Base-by-base conservation (phyloP, 2,329 filamentous ascomycete genomes). In the Phialophora expanda region DNA sequence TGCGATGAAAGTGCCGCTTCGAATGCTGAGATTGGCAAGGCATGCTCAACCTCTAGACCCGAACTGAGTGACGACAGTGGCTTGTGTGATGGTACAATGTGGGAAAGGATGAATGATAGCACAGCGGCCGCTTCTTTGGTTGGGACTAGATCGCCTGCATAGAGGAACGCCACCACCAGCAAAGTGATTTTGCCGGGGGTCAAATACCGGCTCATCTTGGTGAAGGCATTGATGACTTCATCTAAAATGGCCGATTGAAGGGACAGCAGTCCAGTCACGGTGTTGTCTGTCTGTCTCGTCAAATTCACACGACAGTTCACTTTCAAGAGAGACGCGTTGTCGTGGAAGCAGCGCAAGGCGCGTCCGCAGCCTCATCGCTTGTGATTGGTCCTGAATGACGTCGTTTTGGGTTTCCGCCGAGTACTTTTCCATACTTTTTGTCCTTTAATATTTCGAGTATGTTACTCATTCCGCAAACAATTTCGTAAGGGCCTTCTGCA, bases 171-270 rank as follows among this genome's bases (percentile, higher is more conserved):
- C 61, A 99, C 85, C 62, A 88, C 87, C 62, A 98, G 85, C 26
- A 97, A 84, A 74, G 90, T 89, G 71, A 98, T 86, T 76, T 95
- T 96, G 71, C 92, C 89, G 12, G 94, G 91, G n/a, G 91, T 96
- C 54, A 98, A 84, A 77, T 90, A 96, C 64, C 90, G 90, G 73
- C 89, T 86, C 89, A 94, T 96, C 6, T 57, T 66, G 56, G 17
- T 44, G 22, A 22, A 26, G 48, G 20, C 22, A 51, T n/a, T 44
- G 14, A 5, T n/a, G 38, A 44, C 38, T n/a, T 44, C 48, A 26
- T 12, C 22, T 20, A 2, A 9, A 12, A 20, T 11, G 20, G 4
- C 9, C 1, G 20, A 51, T 51, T 14, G 38, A 44, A 4, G n/a
- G 38, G 38, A n/a, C 5, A n/a, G 12, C 38, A 44, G 38, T 7